Conservation (phyloP, 176 grass and related monocot species). For the Calamus simplicifolius region DNA sequence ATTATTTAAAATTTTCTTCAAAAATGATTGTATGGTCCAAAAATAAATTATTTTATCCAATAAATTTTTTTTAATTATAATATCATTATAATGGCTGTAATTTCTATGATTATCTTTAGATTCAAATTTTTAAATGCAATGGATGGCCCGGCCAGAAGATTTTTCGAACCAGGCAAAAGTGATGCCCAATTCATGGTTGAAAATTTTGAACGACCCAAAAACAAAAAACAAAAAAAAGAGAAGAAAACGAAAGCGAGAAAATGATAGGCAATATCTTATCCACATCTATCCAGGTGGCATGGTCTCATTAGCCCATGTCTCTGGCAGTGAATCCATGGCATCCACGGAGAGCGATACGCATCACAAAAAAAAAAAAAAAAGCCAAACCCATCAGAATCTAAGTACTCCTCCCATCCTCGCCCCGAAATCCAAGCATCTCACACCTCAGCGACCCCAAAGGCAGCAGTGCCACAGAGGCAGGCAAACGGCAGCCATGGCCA, state of each 20-base stretch:
- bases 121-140: too few species aligned
- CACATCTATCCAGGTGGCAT: conserved; percentile 52
- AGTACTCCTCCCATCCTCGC: background rate
- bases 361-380: conserved; percentile 11
- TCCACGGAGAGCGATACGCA: conserved; percentile 62
- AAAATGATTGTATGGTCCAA: too few species aligned
- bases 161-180: too few species aligned
- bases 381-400: background rate
- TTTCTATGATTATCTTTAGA: too few species aligned
- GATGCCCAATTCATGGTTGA: too few species aligned
- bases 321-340: conserved; percentile 39
- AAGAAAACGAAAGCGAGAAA: background rate
- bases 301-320: conserved; percentile 32
- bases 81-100: too few species aligned
- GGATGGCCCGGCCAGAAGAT: too few species aligned
- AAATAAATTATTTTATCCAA: too few species aligned
- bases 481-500: conserved; percentile 8
- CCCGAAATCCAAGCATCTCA: conserved; percentile 1
- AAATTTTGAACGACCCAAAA: too few species aligned
- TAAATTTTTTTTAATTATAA: too few species aligned
- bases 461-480: background rate
- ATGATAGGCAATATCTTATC: conserved; percentile 46
- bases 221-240: too few species aligned
- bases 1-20: too few species aligned
- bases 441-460: background rate